Evolutionary conservation across 106 monocot genomes (phyloP).

Genomic region (Gastrodia elata): DNA sequence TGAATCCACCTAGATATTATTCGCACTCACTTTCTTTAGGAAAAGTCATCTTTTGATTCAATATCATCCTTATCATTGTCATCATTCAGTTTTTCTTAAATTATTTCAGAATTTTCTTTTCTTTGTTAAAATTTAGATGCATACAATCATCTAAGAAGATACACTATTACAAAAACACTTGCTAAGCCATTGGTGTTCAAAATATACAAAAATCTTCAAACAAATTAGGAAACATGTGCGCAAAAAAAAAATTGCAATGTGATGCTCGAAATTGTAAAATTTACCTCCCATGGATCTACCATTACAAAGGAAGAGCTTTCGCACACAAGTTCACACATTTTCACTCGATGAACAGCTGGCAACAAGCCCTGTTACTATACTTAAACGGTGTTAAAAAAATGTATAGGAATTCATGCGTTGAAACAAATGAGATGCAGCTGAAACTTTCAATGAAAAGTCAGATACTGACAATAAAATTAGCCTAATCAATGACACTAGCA

Average conservation of each 20-base stretch:
- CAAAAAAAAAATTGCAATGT: neutral
- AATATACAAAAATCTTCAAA: neutral
- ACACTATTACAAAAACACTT: neutral
- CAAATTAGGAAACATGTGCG: neutral
- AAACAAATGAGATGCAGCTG: neutral
- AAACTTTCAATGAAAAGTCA: neutral
- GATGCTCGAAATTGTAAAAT: neutral
- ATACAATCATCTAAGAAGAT: no score
- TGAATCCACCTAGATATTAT: no score
- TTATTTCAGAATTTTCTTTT: no score
- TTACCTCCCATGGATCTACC: slow-evolving; percentile 95
- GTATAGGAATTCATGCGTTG: neutral
- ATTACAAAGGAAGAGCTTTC: slow-evolving; percentile 78
- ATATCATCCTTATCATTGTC: no score
- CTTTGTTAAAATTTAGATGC: no score
- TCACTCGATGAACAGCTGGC: slow-evolving; percentile 47
- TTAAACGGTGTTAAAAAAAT: neutral
- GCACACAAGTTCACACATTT: slow-evolving; percentile 70
- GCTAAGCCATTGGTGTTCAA: neutral
- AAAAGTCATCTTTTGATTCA: no score
- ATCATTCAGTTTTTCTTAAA: no score
- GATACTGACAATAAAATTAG: no score
- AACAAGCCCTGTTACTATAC: slow-evolving; percentile 38
- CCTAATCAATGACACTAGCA: no score
- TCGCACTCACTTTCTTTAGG: no score